Conservation (phyloP, 306 rosid species). For the Urtica urens region DNA sequence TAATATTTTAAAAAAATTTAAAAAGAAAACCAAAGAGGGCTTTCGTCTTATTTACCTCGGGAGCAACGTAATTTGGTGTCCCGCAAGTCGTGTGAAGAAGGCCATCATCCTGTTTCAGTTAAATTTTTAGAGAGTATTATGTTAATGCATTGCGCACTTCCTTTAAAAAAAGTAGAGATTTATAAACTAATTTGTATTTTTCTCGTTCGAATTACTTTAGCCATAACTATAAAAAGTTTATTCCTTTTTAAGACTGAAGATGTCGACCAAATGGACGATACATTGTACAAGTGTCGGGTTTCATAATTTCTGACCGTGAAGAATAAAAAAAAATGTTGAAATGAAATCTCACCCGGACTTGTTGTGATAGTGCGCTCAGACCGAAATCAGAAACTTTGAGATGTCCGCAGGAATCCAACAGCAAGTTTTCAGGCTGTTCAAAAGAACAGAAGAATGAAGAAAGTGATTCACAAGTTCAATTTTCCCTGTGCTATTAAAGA, state of each 20-base stretch:
- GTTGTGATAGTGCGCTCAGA: conserved; percentile 89
- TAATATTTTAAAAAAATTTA: neutral
- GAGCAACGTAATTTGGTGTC: conserved; percentile 98
- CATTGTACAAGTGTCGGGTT: no score
- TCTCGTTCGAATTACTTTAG: no score
- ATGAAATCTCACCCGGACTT: conserved; percentile 58
- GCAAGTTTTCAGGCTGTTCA: conserved; percentile 89
- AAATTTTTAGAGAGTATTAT: no score
- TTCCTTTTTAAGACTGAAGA: no score
- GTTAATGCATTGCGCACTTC: no score
- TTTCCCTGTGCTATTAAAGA: neutral
- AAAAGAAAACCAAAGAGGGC: conserved; percentile 8
- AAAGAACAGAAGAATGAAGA: neutral
- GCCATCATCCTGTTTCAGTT: conserved; percentile 70
- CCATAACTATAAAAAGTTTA: no score
- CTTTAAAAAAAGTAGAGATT: no score
- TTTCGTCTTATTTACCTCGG: conserved; percentile 53
- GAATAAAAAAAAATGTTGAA: conserved; percentile 16
- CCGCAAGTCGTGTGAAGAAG: conserved; percentile 98
- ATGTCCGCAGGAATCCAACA: conserved; percentile 65
- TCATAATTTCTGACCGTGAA: no score
- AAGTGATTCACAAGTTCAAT: neutral
- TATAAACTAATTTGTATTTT: no score
- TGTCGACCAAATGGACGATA: no score
- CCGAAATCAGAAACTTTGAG: conserved; percentile 99